Base-by-base conservation (phyloP, 345 rosid genomes). In the Corchorus capsularis region DNA sequence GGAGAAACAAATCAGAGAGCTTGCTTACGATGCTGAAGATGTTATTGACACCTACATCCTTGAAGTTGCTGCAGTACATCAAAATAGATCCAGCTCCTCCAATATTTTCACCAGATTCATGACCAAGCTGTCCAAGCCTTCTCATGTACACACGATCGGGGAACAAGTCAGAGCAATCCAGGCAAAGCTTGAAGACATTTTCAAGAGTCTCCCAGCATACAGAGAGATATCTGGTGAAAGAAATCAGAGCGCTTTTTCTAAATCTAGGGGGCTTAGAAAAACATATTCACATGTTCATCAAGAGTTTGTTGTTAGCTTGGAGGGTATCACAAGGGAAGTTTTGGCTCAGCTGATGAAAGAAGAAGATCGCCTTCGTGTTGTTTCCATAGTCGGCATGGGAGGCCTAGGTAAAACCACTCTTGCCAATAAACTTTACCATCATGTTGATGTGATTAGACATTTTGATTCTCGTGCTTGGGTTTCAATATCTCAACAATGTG, bases 11-110 rank as follows among this genome's bases (percentile, higher is more conserved):
- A 47, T 71, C 39, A 46, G 71, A 22, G 74, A 72, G 15, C 4
- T 72, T 22, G 80, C 80, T 1, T 72, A 71, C 27, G 80, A 80
- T 11, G 80, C 65, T 4, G 54, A 76, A 75, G 83, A 80, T 19
- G 60, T 72, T 22, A 67, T 77, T 0, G 78, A 81, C 9, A 6
- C 4, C 8, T 73, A 57, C 62, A 8, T 64, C 39, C 43, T 65
- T 0, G 52, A 2, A 70, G 67, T 16, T 8, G 72, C 62, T 0
- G n/a, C n/a, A n/a, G n/a, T n/a, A 0, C 37, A 1, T 39, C 50
- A 6, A 34, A 14, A 57, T 63, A 54, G 0, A 3, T 4, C 5
- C 1, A 35, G 63, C 62, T 19, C 12, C 6, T n/a, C n/a, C n/a
- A n/a, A n/a, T n/a, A n/a, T n/a, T n/a, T n/a, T n/a, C n/a, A n/a